Evolutionary conservation across 257 asterid genomes (phyloP).

Genomic region (Capsicum baccatum): DNA sequence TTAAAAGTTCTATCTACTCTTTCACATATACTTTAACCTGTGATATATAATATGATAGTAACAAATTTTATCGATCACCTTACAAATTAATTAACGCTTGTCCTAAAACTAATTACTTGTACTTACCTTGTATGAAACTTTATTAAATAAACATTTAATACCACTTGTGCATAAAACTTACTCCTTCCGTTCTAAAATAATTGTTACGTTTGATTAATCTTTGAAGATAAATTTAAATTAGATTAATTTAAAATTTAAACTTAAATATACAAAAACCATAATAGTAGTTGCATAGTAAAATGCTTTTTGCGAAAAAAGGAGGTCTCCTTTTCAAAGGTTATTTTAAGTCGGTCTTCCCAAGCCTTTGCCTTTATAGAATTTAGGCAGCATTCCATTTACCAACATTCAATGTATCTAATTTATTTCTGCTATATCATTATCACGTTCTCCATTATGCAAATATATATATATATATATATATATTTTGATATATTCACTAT

Average conservation of each 20-base stretch:
- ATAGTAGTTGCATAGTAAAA: not conserved
- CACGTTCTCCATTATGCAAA: not conserved
- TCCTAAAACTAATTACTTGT: not conserved
- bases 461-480: too few relatives aligned
- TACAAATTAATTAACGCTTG: not conserved
- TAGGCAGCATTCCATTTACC: constrained; percentile 29
- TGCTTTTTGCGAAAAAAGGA: not conserved
- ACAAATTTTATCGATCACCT: not conserved
- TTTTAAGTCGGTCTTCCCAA: not conserved
- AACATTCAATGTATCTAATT: constrained; percentile 38
- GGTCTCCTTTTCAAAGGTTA: not conserved
- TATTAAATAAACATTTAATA: too few relatives aligned
- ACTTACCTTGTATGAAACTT: not conserved
- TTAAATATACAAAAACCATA: too few relatives aligned
- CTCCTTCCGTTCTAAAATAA: too few relatives aligned
- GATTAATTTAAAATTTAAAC: too few relatives aligned
- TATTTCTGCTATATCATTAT: constrained; percentile 21
- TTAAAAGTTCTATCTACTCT: not conserved
- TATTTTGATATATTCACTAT: not conserved
- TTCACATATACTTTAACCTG: not conserved
- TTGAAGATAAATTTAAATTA: too few relatives aligned
- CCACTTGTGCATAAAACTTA: too few relatives aligned
- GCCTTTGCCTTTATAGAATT: not conserved
- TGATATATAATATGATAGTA: not conserved
- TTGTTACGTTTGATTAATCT: too few relatives aligned